Percentiles rank a stretch among this genome's conserved stretches.
These are phyloP conservation scores for Daedaleopsis sinensis DNA, from an alignment of 768 basidiomycete species.

Conservation along the genomic window DNA sequence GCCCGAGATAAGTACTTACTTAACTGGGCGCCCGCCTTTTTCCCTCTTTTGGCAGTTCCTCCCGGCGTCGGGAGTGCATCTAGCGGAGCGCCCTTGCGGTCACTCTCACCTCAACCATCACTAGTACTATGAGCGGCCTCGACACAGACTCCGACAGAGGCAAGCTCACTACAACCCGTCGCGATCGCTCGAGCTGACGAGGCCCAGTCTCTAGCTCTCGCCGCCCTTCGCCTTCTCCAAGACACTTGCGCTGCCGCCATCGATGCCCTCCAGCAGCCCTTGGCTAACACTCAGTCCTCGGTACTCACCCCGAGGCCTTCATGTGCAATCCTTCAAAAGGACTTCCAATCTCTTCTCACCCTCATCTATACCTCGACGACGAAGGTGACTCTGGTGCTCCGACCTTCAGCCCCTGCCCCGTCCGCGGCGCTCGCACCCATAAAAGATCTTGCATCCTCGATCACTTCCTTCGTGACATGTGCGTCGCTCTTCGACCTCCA, in stretches of 20 bases:
- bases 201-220: conserved; percentile 20
- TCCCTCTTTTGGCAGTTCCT: too few relatives aligned
- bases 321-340: conserved; percentile 25
- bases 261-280: conserved; percentile 19
- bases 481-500: conserved; percentile 31
- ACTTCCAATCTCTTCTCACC: conserved; percentile 31
- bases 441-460: conserved; percentile 24
- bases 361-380: conserved; percentile 31
- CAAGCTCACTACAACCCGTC: conserved; percentile 3
- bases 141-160: conserved; percentile 17
- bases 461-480: conserved; percentile 31
- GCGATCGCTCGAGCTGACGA: conserved; percentile 8
- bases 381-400: conserved; percentile 29
- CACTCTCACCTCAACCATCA: not conserved
- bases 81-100: too few relatives aligned
- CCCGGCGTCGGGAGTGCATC: too few relatives aligned
- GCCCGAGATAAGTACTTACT: not conserved
- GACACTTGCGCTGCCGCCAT: conserved; percentile 26
- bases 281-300: conserved; percentile 7
- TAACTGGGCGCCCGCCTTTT: too few relatives aligned
- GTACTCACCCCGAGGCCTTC: conserved; percentile 12
- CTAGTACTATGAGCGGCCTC: conserved; percentile 16
- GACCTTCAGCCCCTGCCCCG: conserved; percentile 27
- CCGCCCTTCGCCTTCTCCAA: conserved; percentile 16
- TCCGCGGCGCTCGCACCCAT: conserved; percentile 26